phyloP scores from a whole-genome alignment of 306 rosid genomes.

The Inga leiocalycina region DNA sequence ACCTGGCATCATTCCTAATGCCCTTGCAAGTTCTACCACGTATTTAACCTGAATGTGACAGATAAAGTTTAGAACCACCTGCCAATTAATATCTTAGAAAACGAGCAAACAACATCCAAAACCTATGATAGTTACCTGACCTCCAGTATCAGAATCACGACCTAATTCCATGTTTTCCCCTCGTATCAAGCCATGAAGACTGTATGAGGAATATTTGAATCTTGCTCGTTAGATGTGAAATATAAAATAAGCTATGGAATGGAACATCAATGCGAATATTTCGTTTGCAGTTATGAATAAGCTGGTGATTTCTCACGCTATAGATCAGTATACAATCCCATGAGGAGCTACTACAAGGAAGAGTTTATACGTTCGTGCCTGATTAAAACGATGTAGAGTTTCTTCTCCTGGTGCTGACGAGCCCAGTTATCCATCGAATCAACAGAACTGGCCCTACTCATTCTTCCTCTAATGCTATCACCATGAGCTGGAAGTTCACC shows the following conservation, averaged over 20 bases:
- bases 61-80: not conserved
- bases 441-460: constrained; percentile 73
- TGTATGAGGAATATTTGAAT: constrained; percentile 48
- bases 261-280: not conserved
- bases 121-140: constrained; percentile 60
- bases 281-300: not conserved
- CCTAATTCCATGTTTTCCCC: constrained; percentile 99
- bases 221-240: constrained; percentile 6
- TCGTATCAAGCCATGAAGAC: constrained; percentile 89
- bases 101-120: not conserved
- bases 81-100: not conserved
- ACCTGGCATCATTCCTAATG: constrained; percentile 95
- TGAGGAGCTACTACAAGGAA: constrained; percentile 20
- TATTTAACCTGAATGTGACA: constrained; percentile 64
- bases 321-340: not conserved
- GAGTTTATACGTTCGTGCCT: constrained; percentile 53
- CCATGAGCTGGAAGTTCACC: constrained; percentile 69
- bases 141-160: constrained; percentile 98
- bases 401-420: constrained; percentile 84
- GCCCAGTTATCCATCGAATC: constrained; percentile 93
- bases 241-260: constrained; percentile 20
- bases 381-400: constrained; percentile 81
- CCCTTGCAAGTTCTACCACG: constrained; percentile 98
- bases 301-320: not conserved
- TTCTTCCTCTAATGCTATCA: constrained; percentile 52